Evolutionary conservation across 441 rosid genomes (phyloP).

Genomic region (Metrosideros polymorpha): DNA sequence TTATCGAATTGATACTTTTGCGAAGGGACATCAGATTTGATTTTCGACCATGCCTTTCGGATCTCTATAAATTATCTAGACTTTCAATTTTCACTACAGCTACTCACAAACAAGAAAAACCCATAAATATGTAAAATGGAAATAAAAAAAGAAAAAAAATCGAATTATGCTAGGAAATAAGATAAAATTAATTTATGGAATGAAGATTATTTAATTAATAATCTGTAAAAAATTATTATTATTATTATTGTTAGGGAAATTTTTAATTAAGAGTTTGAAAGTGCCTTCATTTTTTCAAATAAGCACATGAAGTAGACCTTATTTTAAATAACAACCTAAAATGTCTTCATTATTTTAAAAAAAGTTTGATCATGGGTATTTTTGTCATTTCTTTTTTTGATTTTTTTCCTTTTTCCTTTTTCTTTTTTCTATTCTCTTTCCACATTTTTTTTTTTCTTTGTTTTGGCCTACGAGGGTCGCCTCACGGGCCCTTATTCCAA

Average conservation of each 20-base stretch:
- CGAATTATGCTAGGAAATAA: background rate
- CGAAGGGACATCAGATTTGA: background rate
- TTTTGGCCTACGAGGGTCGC: no score
- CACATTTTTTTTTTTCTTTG: no score
- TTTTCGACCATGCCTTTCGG: no score
- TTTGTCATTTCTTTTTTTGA: no score
- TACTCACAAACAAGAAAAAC: background rate
- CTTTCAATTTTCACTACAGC: background rate
- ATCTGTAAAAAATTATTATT: background rate
- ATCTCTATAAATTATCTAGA: background rate
- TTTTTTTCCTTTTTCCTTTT: no score
- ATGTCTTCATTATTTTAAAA: no score
- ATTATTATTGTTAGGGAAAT: background rate
- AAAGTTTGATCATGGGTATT: no score
- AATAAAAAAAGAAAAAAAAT: background rate
- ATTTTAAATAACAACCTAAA: no score
- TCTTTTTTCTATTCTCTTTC: no score
- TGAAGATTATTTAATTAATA: background rate
- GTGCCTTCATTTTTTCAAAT: no score
- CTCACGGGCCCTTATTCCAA: no score
- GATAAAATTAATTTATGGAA: background rate
- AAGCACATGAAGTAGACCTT: accelerated
- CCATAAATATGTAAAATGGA: background rate
- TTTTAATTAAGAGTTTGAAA: accelerated
- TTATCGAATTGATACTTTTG: background rate